phyloP scores from a whole-genome alignment of 306 rosid genomes.

The Vicia sativa region DNA sequence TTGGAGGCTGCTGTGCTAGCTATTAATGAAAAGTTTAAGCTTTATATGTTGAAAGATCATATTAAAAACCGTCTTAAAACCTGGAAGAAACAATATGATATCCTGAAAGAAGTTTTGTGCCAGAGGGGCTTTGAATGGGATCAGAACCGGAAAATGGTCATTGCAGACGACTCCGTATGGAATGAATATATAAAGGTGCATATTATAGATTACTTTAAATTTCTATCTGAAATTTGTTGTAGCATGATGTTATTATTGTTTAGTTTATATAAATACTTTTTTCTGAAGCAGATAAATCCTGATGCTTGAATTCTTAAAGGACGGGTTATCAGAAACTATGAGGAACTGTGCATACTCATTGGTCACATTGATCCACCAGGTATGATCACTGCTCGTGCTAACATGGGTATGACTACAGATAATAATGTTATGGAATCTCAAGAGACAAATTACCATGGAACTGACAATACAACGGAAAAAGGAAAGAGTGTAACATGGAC shows the following conservation, averaged over 20 bases:
- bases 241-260: conserved; percentile 25
- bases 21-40: conserved; percentile 49
- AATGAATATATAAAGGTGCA: conserved; percentile 57
- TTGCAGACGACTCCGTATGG: conserved; percentile 53
- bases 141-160: conserved; percentile 50
- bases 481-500: conserved; percentile 52
- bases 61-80: conserved; percentile 56
- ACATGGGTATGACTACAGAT: conserved; percentile 42
- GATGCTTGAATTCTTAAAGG: conserved; percentile 60
- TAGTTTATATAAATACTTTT: conserved; percentile 17
- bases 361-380: conserved; percentile 52
- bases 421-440: conserved; percentile 45
- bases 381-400: conserved; percentile 35
- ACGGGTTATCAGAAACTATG: conserved; percentile 50
- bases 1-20: conserved; percentile 53
- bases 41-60: conserved; percentile 53
- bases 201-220: conserved; percentile 16
- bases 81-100: conserved; percentile 52
- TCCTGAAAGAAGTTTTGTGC: conserved; percentile 45
- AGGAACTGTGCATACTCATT: conserved; percentile 52
- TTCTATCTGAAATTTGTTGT: conserved; percentile 9
- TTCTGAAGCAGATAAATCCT: conserved; percentile 48
- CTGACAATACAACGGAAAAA: conserved; percentile 40
- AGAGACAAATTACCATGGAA: conserved; percentile 41
- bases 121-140: conserved; percentile 61